Percentiles rank a stretch among this genome's conserved stretches.
Evolutionary conservation across 106 monocot genomes (phyloP).

Genomic region (Dendrobium huoshanense): DNA sequence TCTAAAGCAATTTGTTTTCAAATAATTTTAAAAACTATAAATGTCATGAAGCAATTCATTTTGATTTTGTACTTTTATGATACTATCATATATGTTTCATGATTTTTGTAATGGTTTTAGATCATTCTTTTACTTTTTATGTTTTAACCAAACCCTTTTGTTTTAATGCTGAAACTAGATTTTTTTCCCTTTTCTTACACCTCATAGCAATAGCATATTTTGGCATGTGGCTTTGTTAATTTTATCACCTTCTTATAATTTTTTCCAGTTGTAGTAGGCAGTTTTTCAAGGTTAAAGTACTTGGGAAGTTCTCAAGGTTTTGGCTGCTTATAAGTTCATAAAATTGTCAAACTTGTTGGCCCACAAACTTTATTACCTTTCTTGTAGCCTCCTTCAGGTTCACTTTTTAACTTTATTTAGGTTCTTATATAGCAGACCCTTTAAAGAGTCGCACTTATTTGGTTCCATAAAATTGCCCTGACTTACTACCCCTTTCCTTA

Average conservation of each 20-base stretch:
- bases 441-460: too few relatives aligned
- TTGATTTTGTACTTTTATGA: background rate
- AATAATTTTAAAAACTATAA: background rate
- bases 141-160: background rate
- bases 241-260: background rate
- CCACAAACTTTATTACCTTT: background rate
- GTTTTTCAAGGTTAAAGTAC: background rate
- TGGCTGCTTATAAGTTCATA: background rate
- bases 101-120: background rate
- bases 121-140: background rate
- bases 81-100: background rate
- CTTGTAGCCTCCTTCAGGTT: too few relatives aligned
- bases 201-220: background rate
- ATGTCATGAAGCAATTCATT: background rate
- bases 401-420: too few relatives aligned
- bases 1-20: background rate
- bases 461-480: too few relatives aligned
- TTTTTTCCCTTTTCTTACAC: background rate
- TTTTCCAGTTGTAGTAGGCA: background rate
- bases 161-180: background rate
- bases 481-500: too few relatives aligned
- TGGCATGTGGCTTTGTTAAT: background rate
- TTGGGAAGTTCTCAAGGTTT: background rate
- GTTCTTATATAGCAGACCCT: too few relatives aligned
- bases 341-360: background rate